These are phyloP conservation scores for Lasiodiplodia gonubiensis DNA, from an alignment of 2,329 filamentous ascomycete genomes.

Conservation along the genomic window DNA sequence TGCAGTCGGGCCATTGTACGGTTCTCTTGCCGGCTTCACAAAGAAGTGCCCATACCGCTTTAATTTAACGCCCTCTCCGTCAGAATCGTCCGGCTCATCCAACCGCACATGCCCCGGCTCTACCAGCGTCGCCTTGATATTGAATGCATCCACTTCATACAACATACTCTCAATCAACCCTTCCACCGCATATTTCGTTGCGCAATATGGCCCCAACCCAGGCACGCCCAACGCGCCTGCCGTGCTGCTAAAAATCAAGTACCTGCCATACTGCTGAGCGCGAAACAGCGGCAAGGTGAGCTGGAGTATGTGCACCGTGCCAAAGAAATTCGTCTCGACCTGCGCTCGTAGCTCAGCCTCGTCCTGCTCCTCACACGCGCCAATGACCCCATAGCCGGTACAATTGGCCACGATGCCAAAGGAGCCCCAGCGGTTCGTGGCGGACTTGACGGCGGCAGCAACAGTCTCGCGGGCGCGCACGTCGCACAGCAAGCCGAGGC, in stretches of 20 bases:
- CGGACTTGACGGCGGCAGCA: conserved; percentile 69
- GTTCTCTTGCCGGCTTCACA: conserved; percentile 79
- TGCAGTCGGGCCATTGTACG: conserved; percentile 77
- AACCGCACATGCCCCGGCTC: conserved; percentile 87
- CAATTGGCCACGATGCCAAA: conserved; percentile 53
- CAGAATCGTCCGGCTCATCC: conserved; percentile 72
- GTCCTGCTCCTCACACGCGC: conserved; percentile 94
- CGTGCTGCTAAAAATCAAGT: conserved; percentile 93
- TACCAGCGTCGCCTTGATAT: conserved; percentile 91
- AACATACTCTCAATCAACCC: conserved; percentile 95
- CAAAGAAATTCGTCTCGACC: conserved; percentile 98
- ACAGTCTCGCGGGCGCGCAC: conserved; percentile 84
- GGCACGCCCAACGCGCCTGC: conserved; percentile 92
- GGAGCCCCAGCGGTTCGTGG: conserved; percentile 74
- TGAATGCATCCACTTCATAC: conserved; percentile 90
- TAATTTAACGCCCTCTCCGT: conserved; percentile 48
- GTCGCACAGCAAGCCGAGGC: conserved; percentile 84
- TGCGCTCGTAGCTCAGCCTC: conserved; percentile 93
- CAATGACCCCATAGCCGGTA: conserved; percentile 91
- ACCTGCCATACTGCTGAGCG: conserved; percentile 73
- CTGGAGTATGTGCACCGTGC: conserved; percentile 91
- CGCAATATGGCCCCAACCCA: conserved; percentile 90
- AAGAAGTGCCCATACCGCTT: conserved; percentile 91
- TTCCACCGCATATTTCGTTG: conserved; percentile 96
- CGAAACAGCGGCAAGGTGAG: conserved; percentile 87